Base-by-base conservation (phyloP, 2,329 filamentous ascomycete genomes). In the Calonectria ilicicola region DNA sequence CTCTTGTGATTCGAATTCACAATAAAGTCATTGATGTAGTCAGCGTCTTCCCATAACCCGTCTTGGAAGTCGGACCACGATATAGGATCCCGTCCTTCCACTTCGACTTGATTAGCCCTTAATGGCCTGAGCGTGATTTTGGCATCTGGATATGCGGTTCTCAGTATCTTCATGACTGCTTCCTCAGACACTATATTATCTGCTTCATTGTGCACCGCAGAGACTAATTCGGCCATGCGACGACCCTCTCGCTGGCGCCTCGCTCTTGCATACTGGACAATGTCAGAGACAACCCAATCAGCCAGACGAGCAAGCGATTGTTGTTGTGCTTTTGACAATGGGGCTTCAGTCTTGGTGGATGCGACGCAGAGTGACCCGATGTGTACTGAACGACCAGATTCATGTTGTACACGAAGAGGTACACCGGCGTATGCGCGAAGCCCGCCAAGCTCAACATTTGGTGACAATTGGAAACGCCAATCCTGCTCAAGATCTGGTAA, bases 301-400 rank as follows among this genome's bases (percentile, higher is more conserved):
- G 75, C 81, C 0, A 80, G 74, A 1, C 75, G 80, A 27, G 75
- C 77, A 1, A 83, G 71, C 0, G 79, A 76, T 5, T 75, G 76
- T 40, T 82, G 78, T 27, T 81, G 79, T 1, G 69, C 35, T n/a
- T 75, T 78, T 3, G 81, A 78, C 3, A 87, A 79, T 0, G 79
- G 78, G 1, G 81, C 78, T 38, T 82, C 81, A 2, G 73, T 75
- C 5, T 81, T 82, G 7, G 80, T 81, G 0, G 84, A 87, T 7
- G 83, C 83, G 17, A 87, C 82, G n/a, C 85, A 87, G 5, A 87
- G 76, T 1, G 85, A 84, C 2, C 86, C 86, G 3, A 87, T 81
- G 0, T 81, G 82, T 19, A 86, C 81, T 5, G 79, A 79, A 42
- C 86, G 82, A 1, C 84, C 86, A 9, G 77, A 81, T 42, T 85